Evolutionary conservation across 2,329 filamentous ascomycete genomes (phyloP).

Genomic region (Plectosphaerella plurivora): DNA sequence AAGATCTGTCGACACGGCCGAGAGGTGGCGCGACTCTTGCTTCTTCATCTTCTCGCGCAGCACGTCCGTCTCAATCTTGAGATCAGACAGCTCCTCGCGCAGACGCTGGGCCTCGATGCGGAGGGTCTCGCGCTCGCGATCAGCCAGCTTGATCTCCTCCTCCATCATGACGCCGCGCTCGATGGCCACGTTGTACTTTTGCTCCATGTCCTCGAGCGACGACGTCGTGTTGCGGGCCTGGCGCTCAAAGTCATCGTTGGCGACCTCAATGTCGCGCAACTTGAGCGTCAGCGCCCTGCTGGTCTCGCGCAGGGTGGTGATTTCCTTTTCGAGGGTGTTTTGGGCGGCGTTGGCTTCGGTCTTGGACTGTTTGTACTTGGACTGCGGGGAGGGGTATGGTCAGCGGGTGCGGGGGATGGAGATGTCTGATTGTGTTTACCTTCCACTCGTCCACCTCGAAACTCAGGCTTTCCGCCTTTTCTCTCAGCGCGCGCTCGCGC

Average conservation of each 20-base stretch:
- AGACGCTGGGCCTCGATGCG: conserved; percentile 88
- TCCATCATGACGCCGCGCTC: conserved; percentile 91
- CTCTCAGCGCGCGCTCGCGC: conserved; percentile 76
- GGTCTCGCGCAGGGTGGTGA: conserved; percentile 81
- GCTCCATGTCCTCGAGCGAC: conserved; percentile 93
- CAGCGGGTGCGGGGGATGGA: conserved; percentile 1
- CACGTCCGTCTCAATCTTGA: conserved; percentile 93
- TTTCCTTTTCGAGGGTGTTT: conserved; percentile 86
- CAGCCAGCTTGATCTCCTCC: conserved; percentile 85
- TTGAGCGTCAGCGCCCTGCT: conserved; percentile 78
- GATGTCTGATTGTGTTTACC: conserved; percentile 44
- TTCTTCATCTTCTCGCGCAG: conserved; percentile 89
- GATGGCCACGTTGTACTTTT: conserved; percentile 92
- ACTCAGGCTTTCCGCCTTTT: conserved; percentile 77
- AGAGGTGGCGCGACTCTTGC: conserved; percentile 53
- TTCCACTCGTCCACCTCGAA: conserved; percentile 99
- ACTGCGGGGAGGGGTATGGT: conserved; percentile 41
- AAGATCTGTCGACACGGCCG: conserved; percentile 57
- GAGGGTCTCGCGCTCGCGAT: conserved; percentile 84
- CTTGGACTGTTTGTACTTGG: conserved; percentile 95
- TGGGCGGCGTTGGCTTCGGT: conserved; percentile 80
- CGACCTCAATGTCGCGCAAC: conserved; percentile 92
- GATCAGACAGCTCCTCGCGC: conserved; percentile 84
- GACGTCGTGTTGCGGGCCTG: conserved; percentile 94
- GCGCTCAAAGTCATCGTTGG: conserved; percentile 96